These are phyloP conservation scores for Punica granatum DNA, from an alignment of 345 rosid species.

Conservation along the genomic window DNA sequence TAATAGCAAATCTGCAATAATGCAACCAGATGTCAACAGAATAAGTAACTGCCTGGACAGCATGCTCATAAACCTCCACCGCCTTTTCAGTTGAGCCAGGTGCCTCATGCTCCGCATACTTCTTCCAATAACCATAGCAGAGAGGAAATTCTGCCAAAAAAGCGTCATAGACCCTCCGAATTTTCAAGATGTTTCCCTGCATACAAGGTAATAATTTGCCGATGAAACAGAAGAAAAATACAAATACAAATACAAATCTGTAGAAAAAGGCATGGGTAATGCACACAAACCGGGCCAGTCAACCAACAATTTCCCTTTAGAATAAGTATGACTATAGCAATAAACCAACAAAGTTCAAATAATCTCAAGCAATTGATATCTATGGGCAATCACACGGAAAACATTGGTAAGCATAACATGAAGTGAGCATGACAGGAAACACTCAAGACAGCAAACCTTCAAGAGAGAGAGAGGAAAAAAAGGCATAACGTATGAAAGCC, in stretches of 20 bases:
- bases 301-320: not conserved
- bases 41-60: constrained; percentile 86
- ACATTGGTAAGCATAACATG: not conserved
- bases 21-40: constrained; percentile 98
- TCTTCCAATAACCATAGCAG: constrained; percentile 99
- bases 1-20: constrained; percentile 73
- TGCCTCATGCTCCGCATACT: constrained; percentile 96
- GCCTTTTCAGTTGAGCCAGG: constrained; percentile 88
- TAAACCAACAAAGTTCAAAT: not conserved
- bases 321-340: not conserved
- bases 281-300: not conserved
- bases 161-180: constrained; percentile 75
- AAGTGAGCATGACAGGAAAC: not conserved
- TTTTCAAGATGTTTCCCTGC: constrained; percentile 80
- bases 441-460: not conserved
- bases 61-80: constrained; percentile 92
- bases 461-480: not conserved
- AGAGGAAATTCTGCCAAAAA: constrained; percentile 90
- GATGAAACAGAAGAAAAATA: not conserved
- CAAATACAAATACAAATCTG: constrained; percentile 1
- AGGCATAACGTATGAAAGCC: not conserved
- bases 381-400: not conserved
- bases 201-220: constrained; percentile 8
- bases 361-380: not conserved
- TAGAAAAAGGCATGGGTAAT: not conserved